Evolutionary conservation across 768 basidiomycete genomes (phyloP).

Genomic region (Termitomyces sp.): DNA sequence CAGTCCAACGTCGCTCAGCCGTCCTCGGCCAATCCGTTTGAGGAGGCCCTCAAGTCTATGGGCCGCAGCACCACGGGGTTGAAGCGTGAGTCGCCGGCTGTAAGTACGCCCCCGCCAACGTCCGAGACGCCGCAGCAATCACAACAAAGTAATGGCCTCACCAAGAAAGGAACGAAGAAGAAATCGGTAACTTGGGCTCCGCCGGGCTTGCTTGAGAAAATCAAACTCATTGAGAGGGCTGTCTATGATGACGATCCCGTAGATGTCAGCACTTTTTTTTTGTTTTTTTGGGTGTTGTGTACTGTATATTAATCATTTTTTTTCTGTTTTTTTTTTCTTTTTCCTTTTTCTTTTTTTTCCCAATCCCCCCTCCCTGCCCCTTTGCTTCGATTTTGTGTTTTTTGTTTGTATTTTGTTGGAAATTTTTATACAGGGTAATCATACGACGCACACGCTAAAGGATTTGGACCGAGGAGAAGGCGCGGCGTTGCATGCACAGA

Average conservation of each 20-base stretch:
- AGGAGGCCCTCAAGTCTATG: slow-evolving; percentile 79
- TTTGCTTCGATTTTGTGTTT: not conserved
- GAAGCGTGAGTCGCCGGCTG: slow-evolving; percentile 57
- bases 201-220: slow-evolving; percentile 67
- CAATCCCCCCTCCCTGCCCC: too few species aligned
- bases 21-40: slow-evolving; percentile 75
- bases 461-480: slow-evolving; percentile 89
- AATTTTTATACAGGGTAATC: slow-evolving; percentile 58
- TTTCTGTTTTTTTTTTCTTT: slow-evolving; percentile 21
- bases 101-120: slow-evolving; percentile 50
- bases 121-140: slow-evolving; percentile 29
- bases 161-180: slow-evolving; percentile 56
- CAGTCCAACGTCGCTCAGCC: slow-evolving; percentile 64
- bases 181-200: slow-evolving; percentile 80
- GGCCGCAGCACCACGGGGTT: slow-evolving; percentile 45
- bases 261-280: slow-evolving; percentile 66
- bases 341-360: not conserved
- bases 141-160: slow-evolving; percentile 25
- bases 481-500: slow-evolving; percentile 74
- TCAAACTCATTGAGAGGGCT: slow-evolving; percentile 81
- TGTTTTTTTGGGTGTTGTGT: slow-evolving; percentile 30
- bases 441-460: slow-evolving; percentile 68
- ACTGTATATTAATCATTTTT: slow-evolving; percentile 52
- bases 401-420: not conserved
- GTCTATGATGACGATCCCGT: slow-evolving; percentile 86